These are phyloP conservation scores for Talaromyces rugulosus DNA, from an alignment of 2,329 filamentous ascomycete species.

Conservation along the genomic window DNA sequence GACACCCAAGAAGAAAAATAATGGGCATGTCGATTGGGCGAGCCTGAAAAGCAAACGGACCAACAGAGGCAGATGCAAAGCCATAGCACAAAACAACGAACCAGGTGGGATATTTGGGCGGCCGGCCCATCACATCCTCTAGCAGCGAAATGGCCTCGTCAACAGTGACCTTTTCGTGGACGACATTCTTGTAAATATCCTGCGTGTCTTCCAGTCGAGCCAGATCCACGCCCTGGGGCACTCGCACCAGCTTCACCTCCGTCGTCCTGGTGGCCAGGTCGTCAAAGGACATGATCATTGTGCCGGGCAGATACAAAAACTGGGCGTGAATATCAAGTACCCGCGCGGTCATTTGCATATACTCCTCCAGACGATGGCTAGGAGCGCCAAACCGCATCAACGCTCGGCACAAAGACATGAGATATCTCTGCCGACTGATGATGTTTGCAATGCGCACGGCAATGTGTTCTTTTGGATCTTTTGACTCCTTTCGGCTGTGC, in stretches of 20 bases:
- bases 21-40: constrained; percentile 74
- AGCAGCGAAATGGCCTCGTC: constrained; percentile 43
- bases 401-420: constrained; percentile 77
- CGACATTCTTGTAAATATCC: constrained; percentile 45
- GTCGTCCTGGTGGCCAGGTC: constrained; percentile 43
- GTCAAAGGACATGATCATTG: constrained; percentile 91
- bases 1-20: constrained; percentile 68
- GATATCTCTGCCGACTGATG: constrained; percentile 73
- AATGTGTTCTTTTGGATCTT: constrained; percentile 47
- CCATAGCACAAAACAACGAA: constrained; percentile 65
- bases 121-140: constrained; percentile 53
- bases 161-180: constrained; percentile 44
- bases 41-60: constrained; percentile 74
- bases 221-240: constrained; percentile 40
- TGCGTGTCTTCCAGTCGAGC: constrained; percentile 42
- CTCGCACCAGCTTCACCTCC: constrained; percentile 43
- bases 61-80: constrained; percentile 69
- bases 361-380: constrained; percentile 84
- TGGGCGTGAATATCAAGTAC: constrained; percentile 85
- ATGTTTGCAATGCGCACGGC: constrained; percentile 63
- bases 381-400: constrained; percentile 89
- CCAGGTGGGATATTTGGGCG: constrained; percentile 52
- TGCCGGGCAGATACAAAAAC: constrained; percentile 84
- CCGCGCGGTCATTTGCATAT: constrained; percentile 84
- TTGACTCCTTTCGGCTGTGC: constrained; percentile 30